Evolutionary conservation across 2,329 filamentous ascomycete genomes (phyloP).

Genomic region (Curvularia spicifera): DNA sequence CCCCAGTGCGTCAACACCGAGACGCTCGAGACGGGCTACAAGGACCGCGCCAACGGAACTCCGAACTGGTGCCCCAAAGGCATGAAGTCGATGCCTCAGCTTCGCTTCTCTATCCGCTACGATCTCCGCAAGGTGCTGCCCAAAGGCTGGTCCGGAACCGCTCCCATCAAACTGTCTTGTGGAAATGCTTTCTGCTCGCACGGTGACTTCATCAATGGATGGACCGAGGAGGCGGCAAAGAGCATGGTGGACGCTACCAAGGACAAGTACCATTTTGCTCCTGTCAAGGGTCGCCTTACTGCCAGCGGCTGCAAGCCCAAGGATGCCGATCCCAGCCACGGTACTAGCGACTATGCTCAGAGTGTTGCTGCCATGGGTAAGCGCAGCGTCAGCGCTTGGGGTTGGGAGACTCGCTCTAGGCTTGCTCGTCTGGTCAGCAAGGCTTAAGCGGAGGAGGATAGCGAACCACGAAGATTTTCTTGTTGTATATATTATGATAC

Average conservation of each 20-base stretch:
- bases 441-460: neutral
- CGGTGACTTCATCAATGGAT: conserved; percentile 59
- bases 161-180: conserved; percentile 55
- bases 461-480: neutral
- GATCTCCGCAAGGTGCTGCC: conserved; percentile 54
- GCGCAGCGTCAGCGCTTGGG: conserved; percentile 22
- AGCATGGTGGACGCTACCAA: conserved; percentile 52
- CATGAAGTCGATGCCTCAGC: conserved; percentile 57
- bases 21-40: conserved; percentile 48
- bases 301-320: conserved; percentile 43
- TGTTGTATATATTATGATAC: conserved; percentile 14
- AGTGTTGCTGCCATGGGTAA: conserved; percentile 42
- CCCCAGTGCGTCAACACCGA: conserved; percentile 53
- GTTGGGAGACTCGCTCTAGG: conserved; percentile 27
- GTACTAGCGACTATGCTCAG: conserved; percentile 52
- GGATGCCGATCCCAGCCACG: conserved; percentile 53
- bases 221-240: conserved; percentile 51
- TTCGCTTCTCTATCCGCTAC: conserved; percentile 58
- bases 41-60: conserved; percentile 35
- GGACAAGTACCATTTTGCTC: conserved; percentile 46
- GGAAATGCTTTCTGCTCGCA: conserved; percentile 53
- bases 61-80: conserved; percentile 52
- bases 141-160: conserved; percentile 54
- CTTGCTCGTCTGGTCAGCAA: conserved; percentile 15
- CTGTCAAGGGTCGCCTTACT: conserved; percentile 47